Evolutionary conservation across 2,329 filamentous ascomycete species (phyloP).

Genomic region (Neopestalotiopsis sp.): DNA sequence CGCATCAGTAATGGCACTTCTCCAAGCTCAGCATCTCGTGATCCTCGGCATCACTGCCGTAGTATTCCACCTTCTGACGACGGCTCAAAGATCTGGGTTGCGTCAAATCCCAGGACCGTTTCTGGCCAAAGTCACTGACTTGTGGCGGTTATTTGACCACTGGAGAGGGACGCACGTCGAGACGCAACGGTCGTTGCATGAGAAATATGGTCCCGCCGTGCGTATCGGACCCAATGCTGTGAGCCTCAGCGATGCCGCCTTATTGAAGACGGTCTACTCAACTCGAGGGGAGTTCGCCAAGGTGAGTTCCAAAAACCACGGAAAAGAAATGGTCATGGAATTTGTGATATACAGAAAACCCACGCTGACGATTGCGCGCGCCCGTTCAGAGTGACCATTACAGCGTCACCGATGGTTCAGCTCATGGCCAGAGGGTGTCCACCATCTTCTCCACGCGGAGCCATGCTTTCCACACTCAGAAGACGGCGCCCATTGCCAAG

Average conservation of each 20-base stretch:
- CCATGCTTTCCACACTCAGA: not conserved
- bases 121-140: conserved; percentile 20
- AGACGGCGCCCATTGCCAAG: conserved; percentile 36
- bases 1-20: not conserved
- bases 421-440: not conserved
- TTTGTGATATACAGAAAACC: not conserved
- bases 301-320: not conserved
- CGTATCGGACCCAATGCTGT: conserved; percentile 17
- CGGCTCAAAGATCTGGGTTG: not conserved
- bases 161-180: not conserved
- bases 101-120: conserved; percentile 19
- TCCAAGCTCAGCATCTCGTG: not conserved
- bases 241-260: not conserved
- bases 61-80: not conserved
- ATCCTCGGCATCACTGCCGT: not conserved
- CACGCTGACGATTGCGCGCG: not conserved
- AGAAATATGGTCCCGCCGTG: conserved; percentile 19
- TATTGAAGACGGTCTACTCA: conserved; percentile 24
- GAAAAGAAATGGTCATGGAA: not conserved
- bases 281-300: conserved; percentile 22
- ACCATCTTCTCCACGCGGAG: not conserved
- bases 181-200: conserved; percentile 7
- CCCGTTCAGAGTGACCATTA: not conserved
- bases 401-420: not conserved
- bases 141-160: conserved; percentile 17